Evolutionary conservation across 768 basidiomycete species (phyloP), one percentile per base, ranked within the genome.

Genomic region (Suillus subaureus): DNA sequence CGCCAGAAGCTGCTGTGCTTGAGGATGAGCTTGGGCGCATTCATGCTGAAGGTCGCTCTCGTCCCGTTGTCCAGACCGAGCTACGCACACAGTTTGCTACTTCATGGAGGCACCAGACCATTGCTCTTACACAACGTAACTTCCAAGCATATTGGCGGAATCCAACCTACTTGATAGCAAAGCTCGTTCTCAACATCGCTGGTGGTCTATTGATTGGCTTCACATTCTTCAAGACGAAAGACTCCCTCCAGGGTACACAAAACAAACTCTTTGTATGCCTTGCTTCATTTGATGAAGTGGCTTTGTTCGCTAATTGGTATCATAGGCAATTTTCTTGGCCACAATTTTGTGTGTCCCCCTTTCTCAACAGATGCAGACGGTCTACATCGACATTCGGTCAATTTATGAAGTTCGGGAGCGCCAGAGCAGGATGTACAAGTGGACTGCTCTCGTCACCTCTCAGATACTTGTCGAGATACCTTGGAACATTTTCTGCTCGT

Each of bases 381-480:
- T 84, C 43, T 90, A 85, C 78, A 80, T 90, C 65, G 75, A 79
- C 39, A 82, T 85, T 61, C 86, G 90, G n/a, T 77, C 72, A 2
- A 78, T 91, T 35, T 90, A 89, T 68, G 87, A 89, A 70, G 84
- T 88, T 43, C 84, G 89, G 37, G 89, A 91, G 73, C 82, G 86
- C 3, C 81, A 89, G 0, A 87, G 86, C 63, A 78, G 84, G 47
- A 89, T 87, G 78, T 91, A 91, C 74, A 82, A 81, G 64, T 91
- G 89, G 89, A 80, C 83, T 1, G 85, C 87, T 0, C 78, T 89
- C 21, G 67, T 87, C 31, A 83, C 85, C 0, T 79, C 87, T 0
- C 84, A 85, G 70, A 77, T 89, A 54, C 68, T 89, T 11, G 79
- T 84, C 5, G 88, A 88, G 67, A 61, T 89, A 1, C 88, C 88